Evolutionary conservation across 495 filamentous ascomycete species (phyloP).

Genomic region (Halenospora varia): DNA sequence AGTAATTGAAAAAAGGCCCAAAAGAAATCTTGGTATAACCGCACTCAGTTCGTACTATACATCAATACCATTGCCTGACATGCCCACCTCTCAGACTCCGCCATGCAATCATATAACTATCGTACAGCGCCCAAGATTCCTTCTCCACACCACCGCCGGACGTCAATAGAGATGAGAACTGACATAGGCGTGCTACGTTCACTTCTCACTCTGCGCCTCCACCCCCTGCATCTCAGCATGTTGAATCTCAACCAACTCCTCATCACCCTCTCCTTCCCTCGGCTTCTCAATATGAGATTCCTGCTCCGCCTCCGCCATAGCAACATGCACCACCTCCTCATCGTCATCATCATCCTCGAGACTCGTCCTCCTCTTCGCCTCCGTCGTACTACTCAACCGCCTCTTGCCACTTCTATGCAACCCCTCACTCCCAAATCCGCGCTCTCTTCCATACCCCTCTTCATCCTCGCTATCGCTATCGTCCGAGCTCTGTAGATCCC

Average conservation of each 20-base stretch:
- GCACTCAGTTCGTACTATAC: no score
- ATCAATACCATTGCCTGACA: no score
- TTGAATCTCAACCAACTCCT: conserved; percentile 24
- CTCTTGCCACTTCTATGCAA: conserved; percentile 10
- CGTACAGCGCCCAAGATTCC: no score
- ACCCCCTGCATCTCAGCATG: conserved; percentile 22
- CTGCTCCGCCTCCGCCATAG: conserved; percentile 15
- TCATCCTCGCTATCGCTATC: conserved; percentile 34
- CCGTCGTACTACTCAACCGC: conserved; percentile 33
- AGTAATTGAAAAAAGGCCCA: no score
- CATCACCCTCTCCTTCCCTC: conserved; percentile 14
- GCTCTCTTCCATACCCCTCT: conserved; percentile 31
- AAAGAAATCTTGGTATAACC: no score
- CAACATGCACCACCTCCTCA: conserved; percentile 32
- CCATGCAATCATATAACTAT: no score
- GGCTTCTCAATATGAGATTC: not conserved
- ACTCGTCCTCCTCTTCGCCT: conserved; percentile 49
- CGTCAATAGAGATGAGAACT: no score
- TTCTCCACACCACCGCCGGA: no score
- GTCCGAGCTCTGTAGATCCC: conserved; percentile 21
- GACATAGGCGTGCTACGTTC: no score
- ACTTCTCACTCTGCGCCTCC: conserved; percentile 5
- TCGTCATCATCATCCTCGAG: conserved; percentile 55
- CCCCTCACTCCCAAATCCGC: conserved; percentile 18
- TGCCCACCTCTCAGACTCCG: no score